Evolutionary conservation across 495 filamentous ascomycete species (phyloP).

Genomic region (Tetracladium setigerum): DNA sequence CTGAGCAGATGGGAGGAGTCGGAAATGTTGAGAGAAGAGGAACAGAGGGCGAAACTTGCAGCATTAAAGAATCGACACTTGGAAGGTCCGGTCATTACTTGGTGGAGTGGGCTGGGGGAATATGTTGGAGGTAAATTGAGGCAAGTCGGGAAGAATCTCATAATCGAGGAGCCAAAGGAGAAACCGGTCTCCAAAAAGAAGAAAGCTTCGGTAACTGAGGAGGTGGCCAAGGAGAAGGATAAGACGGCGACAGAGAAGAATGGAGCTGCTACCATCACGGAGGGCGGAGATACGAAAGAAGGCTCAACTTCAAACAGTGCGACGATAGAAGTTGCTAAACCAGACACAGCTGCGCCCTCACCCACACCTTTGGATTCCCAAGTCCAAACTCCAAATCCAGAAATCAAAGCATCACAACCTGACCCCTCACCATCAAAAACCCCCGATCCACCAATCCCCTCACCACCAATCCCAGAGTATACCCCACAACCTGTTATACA

Average conservation of each 20-base stretch:
- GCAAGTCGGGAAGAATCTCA: slow-evolving; percentile 57
- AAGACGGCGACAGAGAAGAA: slow-evolving; percentile 14
- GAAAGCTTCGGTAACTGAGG: slow-evolving; percentile 24
- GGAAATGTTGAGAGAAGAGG: slow-evolving; percentile 78
- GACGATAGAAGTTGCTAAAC: neutral
- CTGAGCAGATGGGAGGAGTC: slow-evolving; percentile 90
- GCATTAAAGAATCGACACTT: slow-evolving; percentile 79
- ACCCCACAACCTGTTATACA: neutral
- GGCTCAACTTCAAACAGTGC: neutral
- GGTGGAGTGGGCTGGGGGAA: slow-evolving; percentile 82
- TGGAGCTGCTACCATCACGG: neutral
- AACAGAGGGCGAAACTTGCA: slow-evolving; percentile 70
- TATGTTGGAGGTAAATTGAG: slow-evolving; percentile 70
- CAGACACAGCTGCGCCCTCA: neutral
- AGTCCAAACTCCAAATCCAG: neutral
- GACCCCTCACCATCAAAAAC: neutral
- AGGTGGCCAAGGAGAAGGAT: slow-evolving; percentile 7
- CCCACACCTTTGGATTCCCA: slow-evolving; percentile 2
- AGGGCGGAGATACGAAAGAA: neutral
- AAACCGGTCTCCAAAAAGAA: slow-evolving; percentile 41
- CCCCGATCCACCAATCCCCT: neutral
- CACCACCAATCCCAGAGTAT: neutral
- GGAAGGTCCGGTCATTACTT: slow-evolving; percentile 83
- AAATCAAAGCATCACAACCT: neutral
- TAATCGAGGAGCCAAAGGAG: slow-evolving; percentile 47